These are phyloP conservation scores for Candida namnaoensis DNA, from an alignment of 805 yeast species.

Conservation along the genomic window DNA sequence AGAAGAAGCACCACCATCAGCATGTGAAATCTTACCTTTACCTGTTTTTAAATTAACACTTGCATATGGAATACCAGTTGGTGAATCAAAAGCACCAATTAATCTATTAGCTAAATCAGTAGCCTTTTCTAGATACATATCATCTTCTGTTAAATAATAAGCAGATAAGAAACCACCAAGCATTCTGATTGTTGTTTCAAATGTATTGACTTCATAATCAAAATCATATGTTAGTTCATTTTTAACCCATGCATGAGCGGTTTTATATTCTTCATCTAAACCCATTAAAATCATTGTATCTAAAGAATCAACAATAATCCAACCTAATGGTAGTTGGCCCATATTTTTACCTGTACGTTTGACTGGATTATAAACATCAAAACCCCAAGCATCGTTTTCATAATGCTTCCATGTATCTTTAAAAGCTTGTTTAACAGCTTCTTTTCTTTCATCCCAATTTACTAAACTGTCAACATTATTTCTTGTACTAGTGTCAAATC, in stretches of 20 bases:
- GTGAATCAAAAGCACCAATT: conserved; percentile 57
- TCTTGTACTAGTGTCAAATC: not conserved
- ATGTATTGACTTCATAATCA: conserved; percentile 70
- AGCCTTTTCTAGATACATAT: conserved; percentile 69
- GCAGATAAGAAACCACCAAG: conserved; percentile 89
- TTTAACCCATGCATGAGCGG: conserved; percentile 69
- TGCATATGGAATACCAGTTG: conserved; percentile 69
- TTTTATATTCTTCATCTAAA: conserved; percentile 45
- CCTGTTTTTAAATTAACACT: conserved; percentile 66
- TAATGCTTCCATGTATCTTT: conserved; percentile 74
- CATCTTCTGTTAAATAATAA: conserved; percentile 59
- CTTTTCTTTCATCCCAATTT: conserved; percentile 41
- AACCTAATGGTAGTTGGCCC: conserved; percentile 80
- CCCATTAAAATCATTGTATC: conserved; percentile 77
- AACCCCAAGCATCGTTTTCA: conserved; percentile 73
- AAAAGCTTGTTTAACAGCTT: conserved; percentile 59
- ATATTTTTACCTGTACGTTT: conserved; percentile 55
- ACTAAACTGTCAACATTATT: conserved; percentile 4
- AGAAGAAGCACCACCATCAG: conserved; percentile 70
- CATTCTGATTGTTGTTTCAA: conserved; percentile 94
- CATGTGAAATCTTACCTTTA: conserved; percentile 50
- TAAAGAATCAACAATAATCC: conserved; percentile 85
- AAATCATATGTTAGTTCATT: conserved; percentile 62
- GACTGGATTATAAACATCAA: conserved; percentile 70
- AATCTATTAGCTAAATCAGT: conserved; percentile 69